Percentiles rank a stretch among this genome's conserved stretches.
Evolutionary conservation across 2,329 filamentous ascomycete species (phyloP).

Genomic region (Stagonosporopsis rhizophila): DNA sequence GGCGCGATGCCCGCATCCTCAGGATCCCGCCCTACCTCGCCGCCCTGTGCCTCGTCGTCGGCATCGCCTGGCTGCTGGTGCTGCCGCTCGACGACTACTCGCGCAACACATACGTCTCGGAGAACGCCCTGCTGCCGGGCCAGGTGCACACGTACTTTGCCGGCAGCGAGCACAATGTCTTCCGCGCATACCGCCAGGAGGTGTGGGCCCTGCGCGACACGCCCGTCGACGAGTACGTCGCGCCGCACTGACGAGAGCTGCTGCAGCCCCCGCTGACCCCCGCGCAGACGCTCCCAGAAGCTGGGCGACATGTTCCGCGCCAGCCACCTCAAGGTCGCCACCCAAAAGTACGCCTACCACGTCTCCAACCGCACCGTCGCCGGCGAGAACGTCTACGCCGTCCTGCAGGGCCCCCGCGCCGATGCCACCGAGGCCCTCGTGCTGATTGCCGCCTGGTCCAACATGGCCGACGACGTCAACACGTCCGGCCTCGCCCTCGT

Average conservation of each 20-base stretch:
- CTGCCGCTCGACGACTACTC: constrained; percentile 92
- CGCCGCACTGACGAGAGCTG: no score
- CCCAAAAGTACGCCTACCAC: constrained; percentile 85
- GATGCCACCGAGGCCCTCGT: constrained; percentile 98
- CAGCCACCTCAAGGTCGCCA: constrained; percentile 84
- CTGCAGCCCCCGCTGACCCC: no score
- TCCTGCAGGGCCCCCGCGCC: constrained; percentile 90
- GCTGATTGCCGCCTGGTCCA: constrained; percentile 86
- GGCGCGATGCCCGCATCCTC: constrained; percentile 80
- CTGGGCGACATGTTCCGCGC: constrained; percentile 78
- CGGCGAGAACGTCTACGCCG: constrained; percentile 91
- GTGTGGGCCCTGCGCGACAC: constrained; percentile 66
- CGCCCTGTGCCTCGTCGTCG: constrained; percentile 81
- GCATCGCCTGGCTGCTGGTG: constrained; percentile 87
- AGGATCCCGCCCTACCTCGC: constrained; percentile 89
- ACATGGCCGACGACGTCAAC: constrained; percentile 79
- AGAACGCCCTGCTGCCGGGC: constrained; percentile 93
- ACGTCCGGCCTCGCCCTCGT: constrained; percentile 86
- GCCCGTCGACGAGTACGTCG: constrained; percentile 48
- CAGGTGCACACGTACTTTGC: constrained; percentile 98
- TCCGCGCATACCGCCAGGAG: constrained; percentile 88
- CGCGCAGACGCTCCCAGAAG: constrained; percentile 65
- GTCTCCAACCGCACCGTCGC: constrained; percentile 75
- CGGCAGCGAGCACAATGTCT: constrained; percentile 93
- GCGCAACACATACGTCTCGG: constrained; percentile 91